These are phyloP conservation scores for Houttuynia cordata DNA, from an alignment of 164 flowering plant species.

Conservation along the genomic window DNA sequence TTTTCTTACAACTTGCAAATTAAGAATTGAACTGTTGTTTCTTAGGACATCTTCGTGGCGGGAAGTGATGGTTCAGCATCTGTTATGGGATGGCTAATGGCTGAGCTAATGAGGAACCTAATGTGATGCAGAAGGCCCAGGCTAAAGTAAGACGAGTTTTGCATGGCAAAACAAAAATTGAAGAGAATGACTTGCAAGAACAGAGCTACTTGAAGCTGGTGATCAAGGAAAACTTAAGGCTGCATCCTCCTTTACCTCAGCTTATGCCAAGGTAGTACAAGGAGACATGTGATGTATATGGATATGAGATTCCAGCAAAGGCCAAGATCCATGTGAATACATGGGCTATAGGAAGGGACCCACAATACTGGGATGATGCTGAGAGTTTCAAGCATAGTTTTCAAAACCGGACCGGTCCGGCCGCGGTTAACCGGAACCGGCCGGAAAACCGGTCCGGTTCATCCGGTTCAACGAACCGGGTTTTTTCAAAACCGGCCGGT, in stretches of 20 bases:
- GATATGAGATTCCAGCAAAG: constrained; percentile 21
- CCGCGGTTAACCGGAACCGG: too few species aligned
- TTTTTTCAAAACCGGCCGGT: too few species aligned
- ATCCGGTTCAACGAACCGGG: too few species aligned
- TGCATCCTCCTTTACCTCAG: constrained; percentile 33
- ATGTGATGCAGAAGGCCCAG: constrained; percentile 9
- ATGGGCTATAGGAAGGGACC: constrained; percentile 21
- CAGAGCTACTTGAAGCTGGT: constrained; percentile 2
- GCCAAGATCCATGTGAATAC: constrained; percentile 23
- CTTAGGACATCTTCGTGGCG: background rate
- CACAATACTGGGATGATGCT: constrained; percentile 27
- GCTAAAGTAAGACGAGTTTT: constrained; percentile 1
- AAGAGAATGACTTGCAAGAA: constrained; percentile 1
- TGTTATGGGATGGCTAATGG: background rate
- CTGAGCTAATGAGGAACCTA: constrained; percentile 2
- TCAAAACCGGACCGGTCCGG: too few species aligned
- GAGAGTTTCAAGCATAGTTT: constrained; percentile 21
- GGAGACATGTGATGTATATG: constrained; percentile 11
- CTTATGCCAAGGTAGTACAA: constrained; percentile 22
- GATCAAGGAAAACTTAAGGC: constrained; percentile 23
- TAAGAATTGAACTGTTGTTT: background rate
- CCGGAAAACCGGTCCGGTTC: too few species aligned
- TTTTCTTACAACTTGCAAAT: too few species aligned
- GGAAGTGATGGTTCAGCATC: background rate
- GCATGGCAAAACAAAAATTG: background rate